These are phyloP conservation scores for Aureobasidium sp. DNA, from an alignment of 2,329 filamentous ascomycete species.

Conservation along the genomic window DNA sequence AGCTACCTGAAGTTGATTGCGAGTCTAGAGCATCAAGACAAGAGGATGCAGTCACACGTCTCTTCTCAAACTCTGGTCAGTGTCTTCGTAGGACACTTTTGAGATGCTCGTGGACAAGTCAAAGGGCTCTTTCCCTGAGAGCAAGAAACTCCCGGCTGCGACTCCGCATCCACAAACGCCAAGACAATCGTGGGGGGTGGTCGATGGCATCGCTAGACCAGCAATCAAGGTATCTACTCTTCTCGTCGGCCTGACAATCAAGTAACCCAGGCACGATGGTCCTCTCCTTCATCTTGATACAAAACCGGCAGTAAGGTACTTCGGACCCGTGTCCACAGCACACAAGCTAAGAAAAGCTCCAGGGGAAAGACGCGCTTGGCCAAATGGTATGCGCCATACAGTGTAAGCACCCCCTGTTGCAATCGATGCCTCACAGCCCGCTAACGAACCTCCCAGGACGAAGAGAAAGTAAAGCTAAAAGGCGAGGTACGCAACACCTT, in stretches of 20 bases:
- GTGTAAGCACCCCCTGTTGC: slow-evolving; percentile 37
- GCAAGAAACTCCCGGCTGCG: background rate
- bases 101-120: background rate
- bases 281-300: slow-evolving; percentile 81
- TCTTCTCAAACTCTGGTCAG: background rate
- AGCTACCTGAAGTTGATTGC: background rate
- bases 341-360: slow-evolving; percentile 4
- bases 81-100: too few species aligned
- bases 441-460: slow-evolving; percentile 49
- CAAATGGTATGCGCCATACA: slow-evolving; percentile 98
- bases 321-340: too few species aligned
- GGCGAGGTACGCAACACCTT: slow-evolving; percentile 61
- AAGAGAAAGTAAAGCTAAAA: slow-evolving; percentile 98
- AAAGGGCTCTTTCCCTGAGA: background rate
- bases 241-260: background rate
- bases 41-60: background rate
- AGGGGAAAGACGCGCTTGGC: slow-evolving; percentile 97
- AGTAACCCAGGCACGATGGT: slow-evolving; percentile 39
- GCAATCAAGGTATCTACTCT: background rate
- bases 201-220: background rate
- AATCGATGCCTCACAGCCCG: background rate
- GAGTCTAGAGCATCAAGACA: background rate
- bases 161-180: slow-evolving; percentile 11
- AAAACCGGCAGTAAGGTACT: slow-evolving; percentile 66
- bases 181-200: background rate